These are phyloP conservation scores for Blepharisma stoltei DNA, from an alignment of 73 alveolate genomes.

Conservation along the genomic window DNA sequence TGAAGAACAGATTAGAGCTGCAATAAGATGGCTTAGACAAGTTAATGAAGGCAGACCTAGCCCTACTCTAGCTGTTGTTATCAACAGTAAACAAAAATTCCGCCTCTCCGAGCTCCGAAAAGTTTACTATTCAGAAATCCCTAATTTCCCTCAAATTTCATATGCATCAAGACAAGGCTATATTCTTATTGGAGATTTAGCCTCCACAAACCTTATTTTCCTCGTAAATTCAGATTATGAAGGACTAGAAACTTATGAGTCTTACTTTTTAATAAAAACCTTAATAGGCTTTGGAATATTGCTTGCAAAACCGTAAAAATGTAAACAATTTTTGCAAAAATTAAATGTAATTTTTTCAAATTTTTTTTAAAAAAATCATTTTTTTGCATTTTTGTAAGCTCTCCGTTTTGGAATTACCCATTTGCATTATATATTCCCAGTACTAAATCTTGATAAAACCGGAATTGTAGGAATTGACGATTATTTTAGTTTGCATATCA, in stretches of 20 bases:
- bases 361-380: too few species aligned
- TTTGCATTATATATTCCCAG: conserved; percentile 11
- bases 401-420: not conserved
- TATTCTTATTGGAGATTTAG: conserved; percentile 13
- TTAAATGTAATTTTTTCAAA: too few species aligned
- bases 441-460: not conserved
- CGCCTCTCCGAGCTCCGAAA: conserved; percentile 25
- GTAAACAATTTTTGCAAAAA: too few species aligned
- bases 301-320: too few species aligned
- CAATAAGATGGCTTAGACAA: conserved; percentile 19
- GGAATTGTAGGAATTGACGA: not conserved
- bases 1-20: not conserved
- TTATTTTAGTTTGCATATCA: not conserved
- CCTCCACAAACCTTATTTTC: not conserved
- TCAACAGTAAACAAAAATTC: conserved; percentile 15
- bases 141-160: not conserved
- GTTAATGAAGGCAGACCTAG: conserved; percentile 35
- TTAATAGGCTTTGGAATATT: not conserved
- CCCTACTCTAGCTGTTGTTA: not conserved
- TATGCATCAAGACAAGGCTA: conserved; percentile 29
- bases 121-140: not conserved
- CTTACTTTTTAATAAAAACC: not conserved
- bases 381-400: too few species aligned
- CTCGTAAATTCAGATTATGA: not conserved
- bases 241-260: conserved; percentile 3